Conservation (phyloP, 148 eudicot genomes). For the Cornus kousa region DNA sequence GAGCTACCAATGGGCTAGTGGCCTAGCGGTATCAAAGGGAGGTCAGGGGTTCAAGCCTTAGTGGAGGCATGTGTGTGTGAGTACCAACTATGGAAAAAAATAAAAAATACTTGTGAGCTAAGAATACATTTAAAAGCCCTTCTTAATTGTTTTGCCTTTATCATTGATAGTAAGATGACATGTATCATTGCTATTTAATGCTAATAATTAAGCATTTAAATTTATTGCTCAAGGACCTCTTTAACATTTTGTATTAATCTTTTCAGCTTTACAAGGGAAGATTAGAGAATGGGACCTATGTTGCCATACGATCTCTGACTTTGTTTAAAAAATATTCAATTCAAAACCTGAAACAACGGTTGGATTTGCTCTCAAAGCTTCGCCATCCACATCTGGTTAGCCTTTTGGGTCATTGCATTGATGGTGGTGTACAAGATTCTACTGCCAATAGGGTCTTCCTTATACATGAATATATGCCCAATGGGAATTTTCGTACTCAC, state of each 20-base stretch:
- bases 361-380: conserved; percentile 66
- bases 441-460: conserved; percentile 49
- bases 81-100: no score
- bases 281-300: conserved; percentile 44
- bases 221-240: background rate
- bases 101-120: background rate
- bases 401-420: conserved; percentile 62
- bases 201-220: background rate
- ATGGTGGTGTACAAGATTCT: conserved; percentile 40
- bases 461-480: conserved; percentile 53
- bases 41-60: no score
- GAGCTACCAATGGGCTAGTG: background rate
- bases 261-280: conserved; percentile 65
- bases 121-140: background rate
- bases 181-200: background rate
- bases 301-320: conserved; percentile 49
- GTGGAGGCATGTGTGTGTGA: no score
- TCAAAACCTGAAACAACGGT: conserved; percentile 50
- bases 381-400: conserved; percentile 60
- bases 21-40: no score
- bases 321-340: conserved; percentile 42
- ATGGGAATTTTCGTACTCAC: conserved; percentile 50
- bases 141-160: background rate
- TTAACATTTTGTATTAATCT: background rate
- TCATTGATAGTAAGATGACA: background rate